Conservation (phyloP, 1,139 yeast species). For the Protomyces macrosporus region DNA sequence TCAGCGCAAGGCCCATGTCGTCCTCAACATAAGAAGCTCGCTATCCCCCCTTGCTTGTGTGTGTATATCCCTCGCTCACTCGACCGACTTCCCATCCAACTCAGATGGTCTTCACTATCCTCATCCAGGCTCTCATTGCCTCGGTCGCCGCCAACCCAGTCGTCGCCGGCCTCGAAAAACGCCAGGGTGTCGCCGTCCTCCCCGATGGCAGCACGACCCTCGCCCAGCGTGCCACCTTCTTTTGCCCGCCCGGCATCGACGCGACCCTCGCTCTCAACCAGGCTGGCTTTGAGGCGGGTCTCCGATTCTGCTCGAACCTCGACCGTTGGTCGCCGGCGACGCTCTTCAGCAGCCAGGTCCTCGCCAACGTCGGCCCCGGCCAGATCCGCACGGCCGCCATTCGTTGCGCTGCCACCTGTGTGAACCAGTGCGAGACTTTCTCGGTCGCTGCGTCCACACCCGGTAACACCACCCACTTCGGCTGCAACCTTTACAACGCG, state of each 20-base stretch:
- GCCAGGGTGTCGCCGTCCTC: conserved; percentile 1
- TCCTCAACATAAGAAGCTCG: too few species aligned
- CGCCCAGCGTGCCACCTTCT: conserved; percentile 14
- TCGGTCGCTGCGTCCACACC: conserved; percentile 23
- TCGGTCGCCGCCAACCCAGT: not conserved
- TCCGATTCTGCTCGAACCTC: conserved; percentile 20
- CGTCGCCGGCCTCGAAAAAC: conserved; percentile 1
- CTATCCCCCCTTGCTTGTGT: too few species aligned
- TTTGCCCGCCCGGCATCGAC: conserved; percentile 25
- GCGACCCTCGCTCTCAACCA: conserved; percentile 15
- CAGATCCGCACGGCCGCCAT: conserved; percentile 15
- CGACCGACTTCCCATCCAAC: conserved; percentile 36
- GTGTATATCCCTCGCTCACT: too few species aligned
- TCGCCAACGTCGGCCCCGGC: conserved; percentile 17
- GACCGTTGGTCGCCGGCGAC: conserved; percentile 24
- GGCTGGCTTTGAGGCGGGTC: conserved; percentile 13
- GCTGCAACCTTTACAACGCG: conserved; percentile 24
- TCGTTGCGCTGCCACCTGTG: conserved; percentile 21
- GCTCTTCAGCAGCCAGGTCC: conserved; percentile 6
- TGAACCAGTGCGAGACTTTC: conserved; percentile 15
- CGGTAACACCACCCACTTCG: conserved; percentile 17
- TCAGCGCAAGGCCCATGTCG: too few species aligned
- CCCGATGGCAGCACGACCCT: conserved; percentile 14
- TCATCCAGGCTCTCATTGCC: not conserved
- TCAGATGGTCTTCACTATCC: not conserved